Evolutionary conservation across 805 yeast species (phyloP).

Genomic region (Torulaspora microellipsoides): DNA sequence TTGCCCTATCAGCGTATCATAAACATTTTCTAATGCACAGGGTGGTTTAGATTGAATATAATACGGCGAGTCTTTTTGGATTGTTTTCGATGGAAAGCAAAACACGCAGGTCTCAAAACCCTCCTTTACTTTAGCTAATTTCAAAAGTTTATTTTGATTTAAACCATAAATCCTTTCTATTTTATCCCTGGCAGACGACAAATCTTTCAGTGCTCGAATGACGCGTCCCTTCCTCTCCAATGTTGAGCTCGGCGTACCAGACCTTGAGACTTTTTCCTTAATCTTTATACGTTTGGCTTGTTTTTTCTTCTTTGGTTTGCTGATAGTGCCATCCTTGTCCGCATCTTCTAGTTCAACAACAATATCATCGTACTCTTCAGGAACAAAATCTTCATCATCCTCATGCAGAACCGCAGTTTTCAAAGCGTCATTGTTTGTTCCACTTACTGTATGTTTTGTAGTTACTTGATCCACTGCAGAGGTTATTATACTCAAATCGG

Average conservation of each 20-base stretch:
- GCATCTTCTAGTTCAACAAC: conserved; percentile 6
- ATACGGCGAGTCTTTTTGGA: conserved; percentile 24
- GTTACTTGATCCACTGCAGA: conserved; percentile 11
- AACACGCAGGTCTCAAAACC: conserved; percentile 49
- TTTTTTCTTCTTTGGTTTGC: conserved; percentile 9
- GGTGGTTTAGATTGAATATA: conserved; percentile 21
- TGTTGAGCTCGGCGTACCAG: conserved; percentile 14
- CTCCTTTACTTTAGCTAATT: conserved; percentile 42
- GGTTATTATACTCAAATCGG: conserved; percentile 8
- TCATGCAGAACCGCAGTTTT: conserved; percentile 4
- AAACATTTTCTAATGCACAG: conserved; percentile 7
- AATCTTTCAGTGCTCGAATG: conserved; percentile 29
- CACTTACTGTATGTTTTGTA: conserved; percentile 13
- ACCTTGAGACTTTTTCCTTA: conserved; percentile 2
- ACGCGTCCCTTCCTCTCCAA: conserved; percentile 21
- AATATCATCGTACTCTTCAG: conserved; percentile 11
- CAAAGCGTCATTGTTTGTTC: conserved; percentile 2
- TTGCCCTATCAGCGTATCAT: background rate
- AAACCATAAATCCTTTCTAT: conserved; percentile 46
- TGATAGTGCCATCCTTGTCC: conserved; percentile 6
- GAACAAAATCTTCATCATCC: conserved; percentile 16
- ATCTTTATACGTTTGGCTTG: conserved; percentile 4
- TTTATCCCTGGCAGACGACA: conserved; percentile 41
- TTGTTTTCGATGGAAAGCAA: conserved; percentile 35
- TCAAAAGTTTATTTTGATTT: conserved; percentile 41